Conservation (phyloP, 176 grass and related monocot species). For the Rhynchospora pubera region DNA sequence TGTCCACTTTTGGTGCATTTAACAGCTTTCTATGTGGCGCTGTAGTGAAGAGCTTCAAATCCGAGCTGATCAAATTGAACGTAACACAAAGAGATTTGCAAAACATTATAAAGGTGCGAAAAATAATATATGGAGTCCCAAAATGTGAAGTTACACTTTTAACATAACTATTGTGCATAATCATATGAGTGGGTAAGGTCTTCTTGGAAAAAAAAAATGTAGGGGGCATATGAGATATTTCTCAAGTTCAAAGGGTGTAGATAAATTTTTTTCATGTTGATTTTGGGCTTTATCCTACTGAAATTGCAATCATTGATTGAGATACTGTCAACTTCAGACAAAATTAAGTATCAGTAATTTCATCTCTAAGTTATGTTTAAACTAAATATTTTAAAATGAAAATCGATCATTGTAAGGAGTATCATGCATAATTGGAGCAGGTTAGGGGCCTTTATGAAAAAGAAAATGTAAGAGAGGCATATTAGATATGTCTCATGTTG, state of each 20-base stretch:
- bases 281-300: not conserved
- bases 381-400: not conserved
- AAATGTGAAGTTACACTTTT: not conserved
- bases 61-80: constrained; percentile 38
- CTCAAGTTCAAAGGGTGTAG: not conserved
- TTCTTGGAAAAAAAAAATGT: not conserved
- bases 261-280: not conserved
- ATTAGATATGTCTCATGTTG: not conserved
- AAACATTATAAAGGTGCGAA: constrained; percentile 80
- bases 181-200: not conserved
- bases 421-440: constrained; percentile 5
- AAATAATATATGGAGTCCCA: not conserved
- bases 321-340: not conserved
- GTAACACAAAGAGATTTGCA: constrained; percentile 30
- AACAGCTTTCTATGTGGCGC: constrained; percentile 88
- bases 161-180: not conserved
- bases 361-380: not conserved
- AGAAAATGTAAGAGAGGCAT: not conserved
- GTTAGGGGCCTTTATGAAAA: not conserved
- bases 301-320: not conserved
- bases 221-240: not conserved
- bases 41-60: constrained; percentile 62
- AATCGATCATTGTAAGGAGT: not conserved
- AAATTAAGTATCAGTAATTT: not conserved
- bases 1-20: not conserved